Percentiles rank a stretch among this genome's conserved stretches.
Evolutionary conservation across 2,329 filamentous ascomycete species (phyloP).

Genomic region (Tolypocladium tundrense): DNA sequence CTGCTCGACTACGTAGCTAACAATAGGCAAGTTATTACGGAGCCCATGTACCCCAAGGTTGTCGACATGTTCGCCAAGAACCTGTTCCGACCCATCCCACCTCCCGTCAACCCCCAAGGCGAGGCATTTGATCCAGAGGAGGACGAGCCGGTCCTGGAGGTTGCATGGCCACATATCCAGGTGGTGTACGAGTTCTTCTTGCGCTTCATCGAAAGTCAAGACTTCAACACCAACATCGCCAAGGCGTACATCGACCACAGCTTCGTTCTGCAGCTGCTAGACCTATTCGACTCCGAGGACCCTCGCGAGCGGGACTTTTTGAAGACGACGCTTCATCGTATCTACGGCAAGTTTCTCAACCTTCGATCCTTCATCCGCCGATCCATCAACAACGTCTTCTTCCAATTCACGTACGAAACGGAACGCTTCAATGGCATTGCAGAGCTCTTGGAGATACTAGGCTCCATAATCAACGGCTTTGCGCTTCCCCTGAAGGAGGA

Average conservation of each 20-base stretch:
- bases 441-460: constrained; percentile 89
- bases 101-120: constrained; percentile 93
- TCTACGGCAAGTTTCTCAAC: constrained; percentile 98
- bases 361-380: constrained; percentile 92
- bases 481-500: constrained; percentile 94
- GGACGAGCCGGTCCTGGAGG: constrained; percentile 94
- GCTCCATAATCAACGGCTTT: constrained; percentile 98
- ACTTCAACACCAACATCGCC: constrained; percentile 99
- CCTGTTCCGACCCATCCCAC: constrained; percentile 90
- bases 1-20: constrained; percentile 97
- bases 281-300: constrained; percentile 96
- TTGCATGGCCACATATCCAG: constrained; percentile 98
- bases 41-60: constrained; percentile 96
- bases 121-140: constrained; percentile 98
- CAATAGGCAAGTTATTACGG: constrained; percentile 95
- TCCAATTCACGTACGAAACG: constrained; percentile 98
- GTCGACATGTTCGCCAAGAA: constrained; percentile 99
- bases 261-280: constrained; percentile 92
- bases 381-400: constrained; percentile 99
- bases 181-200: constrained; percentile 99
- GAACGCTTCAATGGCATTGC: constrained; percentile 98
- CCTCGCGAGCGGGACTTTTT: constrained; percentile 93
- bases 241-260: constrained; percentile 98
- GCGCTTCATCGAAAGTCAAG: constrained; percentile 96
- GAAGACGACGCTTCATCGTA: constrained; percentile 94